Base-by-base conservation (phyloP, 176 grass and related monocot species). In the Oryza nivara region DNA sequence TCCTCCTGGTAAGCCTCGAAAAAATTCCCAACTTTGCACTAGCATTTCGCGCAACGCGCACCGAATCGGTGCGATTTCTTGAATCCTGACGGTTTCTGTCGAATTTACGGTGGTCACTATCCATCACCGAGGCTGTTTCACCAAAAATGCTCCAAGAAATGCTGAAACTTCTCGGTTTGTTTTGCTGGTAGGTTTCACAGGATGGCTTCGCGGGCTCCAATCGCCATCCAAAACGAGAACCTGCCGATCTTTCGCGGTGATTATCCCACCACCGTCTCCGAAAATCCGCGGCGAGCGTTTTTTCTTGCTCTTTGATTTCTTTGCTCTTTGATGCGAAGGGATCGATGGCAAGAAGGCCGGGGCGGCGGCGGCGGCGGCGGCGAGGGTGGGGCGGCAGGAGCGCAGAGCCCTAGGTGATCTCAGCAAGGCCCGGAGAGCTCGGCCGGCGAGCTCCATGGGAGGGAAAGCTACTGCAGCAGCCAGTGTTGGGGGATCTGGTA, bases 341-440 rank as follows among this genome's bases (percentile, higher is more conserved):
- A 44, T 85, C 35, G 83, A 79, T 45, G 83, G 67, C 7, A 78
- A 82, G 80, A 82, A 82, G 51, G 52, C 38, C 54, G 80, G 80
- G 25, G 51, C 0, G 0, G 80, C 15, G 51, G 51, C 0, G 3
- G 51, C 0, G 3, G 65, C 74, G 28, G 25, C 47, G 12, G 49
- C 38, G 11, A 78, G 38, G 83, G 36, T 11, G 36, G 74, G 36
- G 49, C 74, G 83, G 48, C 38, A 67, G 20, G 44, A 76, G 12
- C 11, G 79, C 46, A 81, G 36, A 36, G 80, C 80, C 52, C 69
- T 82, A 13, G 76, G 76, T 13, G 76, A 80, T 38, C 70, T 74
- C 45, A 20, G 77, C 64, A 54, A 12, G 52, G 60, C 36, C 34
- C 30, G 32, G 45, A 67, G 74, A 74, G 77, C 32, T 56, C 77